phyloP scores from a whole-genome alignment of 208 protist genomes.

The Trypanosoma rangeli region DNA sequence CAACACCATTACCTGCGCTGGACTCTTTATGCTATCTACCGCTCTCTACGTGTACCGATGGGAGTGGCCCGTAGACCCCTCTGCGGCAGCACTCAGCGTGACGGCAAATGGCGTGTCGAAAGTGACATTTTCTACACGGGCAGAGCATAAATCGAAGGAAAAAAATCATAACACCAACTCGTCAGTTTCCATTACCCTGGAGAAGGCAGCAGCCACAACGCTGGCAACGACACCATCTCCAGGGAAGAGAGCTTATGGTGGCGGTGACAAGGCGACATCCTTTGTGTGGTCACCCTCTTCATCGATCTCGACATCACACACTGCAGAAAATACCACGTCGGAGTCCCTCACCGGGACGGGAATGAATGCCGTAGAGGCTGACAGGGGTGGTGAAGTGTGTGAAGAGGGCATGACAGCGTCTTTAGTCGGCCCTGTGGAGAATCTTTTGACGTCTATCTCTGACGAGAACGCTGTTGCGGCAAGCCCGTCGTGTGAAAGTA shows the following conservation, averaged over 20 bases:
- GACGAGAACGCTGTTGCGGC: not conserved
- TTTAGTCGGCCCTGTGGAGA: not conserved
- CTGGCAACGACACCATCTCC: not conserved
- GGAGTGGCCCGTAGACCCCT: not conserved
- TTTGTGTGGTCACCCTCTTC: not conserved
- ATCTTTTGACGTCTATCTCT: not conserved
- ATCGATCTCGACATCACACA: not conserved
- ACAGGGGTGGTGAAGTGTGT: not conserved
- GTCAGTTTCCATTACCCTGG: not conserved
- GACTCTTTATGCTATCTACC: constrained; percentile 16
- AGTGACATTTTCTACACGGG: not conserved
- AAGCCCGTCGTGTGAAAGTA: not conserved
- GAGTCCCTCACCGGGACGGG: not conserved
- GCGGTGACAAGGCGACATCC: not conserved
- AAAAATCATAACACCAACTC: constrained; percentile 2
- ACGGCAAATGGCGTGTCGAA: not conserved
- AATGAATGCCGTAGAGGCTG: not conserved
- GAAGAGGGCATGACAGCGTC: not conserved
- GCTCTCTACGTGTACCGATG: constrained; percentile 12
- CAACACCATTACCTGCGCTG: constrained; percentile 17
- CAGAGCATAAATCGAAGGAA: constrained; percentile 15
- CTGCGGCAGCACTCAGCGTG: not conserved
- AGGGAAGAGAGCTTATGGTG: not conserved
- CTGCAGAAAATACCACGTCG: not conserved
- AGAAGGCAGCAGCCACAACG: not conserved